These are phyloP conservation scores for Botrytis pseudocinerea DNA, from an alignment of 2,329 filamentous ascomycete species.

Conservation along the genomic window DNA sequence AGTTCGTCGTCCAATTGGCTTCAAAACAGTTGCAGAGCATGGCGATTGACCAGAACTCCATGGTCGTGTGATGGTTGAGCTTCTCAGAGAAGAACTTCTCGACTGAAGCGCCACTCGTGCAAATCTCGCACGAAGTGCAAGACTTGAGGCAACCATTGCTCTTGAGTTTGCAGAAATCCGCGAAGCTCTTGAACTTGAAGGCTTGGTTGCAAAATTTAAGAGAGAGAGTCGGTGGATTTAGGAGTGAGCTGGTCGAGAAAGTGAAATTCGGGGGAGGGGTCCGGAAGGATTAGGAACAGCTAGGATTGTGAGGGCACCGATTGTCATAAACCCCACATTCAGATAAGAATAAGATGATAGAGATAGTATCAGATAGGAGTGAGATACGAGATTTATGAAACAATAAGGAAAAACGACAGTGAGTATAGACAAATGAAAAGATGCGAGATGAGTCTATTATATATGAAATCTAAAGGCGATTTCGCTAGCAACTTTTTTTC, in stretches of 20 bases:
- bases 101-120: conserved; percentile 30
- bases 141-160: conserved; percentile 35
- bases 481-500: neutral
- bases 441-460: neutral
- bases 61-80: conserved; percentile 31
- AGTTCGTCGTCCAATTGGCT: conserved; percentile 33
- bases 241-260: conserved; percentile 12
- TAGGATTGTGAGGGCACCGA: neutral
- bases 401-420: neutral
- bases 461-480: conserved; percentile 1
- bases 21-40: conserved; percentile 21
- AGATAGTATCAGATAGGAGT: neutral
- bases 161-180: conserved; percentile 14
- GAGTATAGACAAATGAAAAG: neutral
- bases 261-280: conserved; percentile 29
- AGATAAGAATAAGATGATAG: conserved; percentile 16
- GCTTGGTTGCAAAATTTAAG: neutral
- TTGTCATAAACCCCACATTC: conserved; percentile 9
- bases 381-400: neutral
- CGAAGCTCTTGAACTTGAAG: conserved; percentile 7
- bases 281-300: conserved; percentile 28
- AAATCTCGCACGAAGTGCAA: conserved; percentile 34
- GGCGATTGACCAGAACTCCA: conserved; percentile 32
- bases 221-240: neutral
- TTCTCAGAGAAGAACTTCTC: conserved; percentile 26